phyloP scores from a whole-genome alignment of 257 asterid species.

The Datura wrightii region DNA sequence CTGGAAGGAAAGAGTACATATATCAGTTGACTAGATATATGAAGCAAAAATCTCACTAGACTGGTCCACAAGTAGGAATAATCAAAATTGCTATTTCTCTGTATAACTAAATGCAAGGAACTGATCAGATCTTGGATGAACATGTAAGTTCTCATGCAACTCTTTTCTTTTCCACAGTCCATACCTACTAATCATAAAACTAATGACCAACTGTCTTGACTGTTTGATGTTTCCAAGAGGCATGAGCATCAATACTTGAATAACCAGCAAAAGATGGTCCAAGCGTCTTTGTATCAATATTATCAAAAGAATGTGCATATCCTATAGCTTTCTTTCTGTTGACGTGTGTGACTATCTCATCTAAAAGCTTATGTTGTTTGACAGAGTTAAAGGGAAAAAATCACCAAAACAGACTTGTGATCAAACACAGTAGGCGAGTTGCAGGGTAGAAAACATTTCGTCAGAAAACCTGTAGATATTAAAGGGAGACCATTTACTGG shows the following conservation, averaged over 20 bases:
- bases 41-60: constrained; percentile 5
- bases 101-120: not conserved
- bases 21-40: constrained; percentile 25
- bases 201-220: not conserved
- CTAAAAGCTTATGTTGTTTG: too few species aligned
- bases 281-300: not conserved
- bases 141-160: constrained; percentile 12
- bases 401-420: not conserved
- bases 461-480: not conserved
- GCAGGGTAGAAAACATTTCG: not conserved
- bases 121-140: constrained; percentile 22
- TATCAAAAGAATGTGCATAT: constrained; percentile 12
- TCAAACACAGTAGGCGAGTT: not conserved
- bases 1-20: constrained; percentile 49
- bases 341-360: too few species aligned
- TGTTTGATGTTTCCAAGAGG: constrained; percentile 15
- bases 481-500: not conserved
- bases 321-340: too few species aligned
- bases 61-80: constrained; percentile 10
- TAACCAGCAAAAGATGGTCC: constrained; percentile 6
- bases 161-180: constrained; percentile 20
- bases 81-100: not conserved
- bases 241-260: constrained; percentile 26
- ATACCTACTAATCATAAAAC: not conserved
- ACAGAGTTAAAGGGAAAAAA: not conserved